phyloP scores from a whole-genome alignment of 208 protist genomes.

The Phytomonas francai region DNA sequence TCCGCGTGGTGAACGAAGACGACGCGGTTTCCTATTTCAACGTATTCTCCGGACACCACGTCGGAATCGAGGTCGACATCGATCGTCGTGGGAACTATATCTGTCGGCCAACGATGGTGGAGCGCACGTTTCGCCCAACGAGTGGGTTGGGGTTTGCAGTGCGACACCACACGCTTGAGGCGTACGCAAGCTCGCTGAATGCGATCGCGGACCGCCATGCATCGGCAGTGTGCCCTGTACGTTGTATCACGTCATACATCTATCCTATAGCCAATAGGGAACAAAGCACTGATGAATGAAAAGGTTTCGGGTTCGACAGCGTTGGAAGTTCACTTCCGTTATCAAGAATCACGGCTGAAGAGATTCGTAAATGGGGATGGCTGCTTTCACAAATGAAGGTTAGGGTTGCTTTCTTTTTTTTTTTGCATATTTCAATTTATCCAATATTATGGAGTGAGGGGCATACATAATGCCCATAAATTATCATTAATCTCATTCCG shows the following conservation, averaged over 20 bases:
- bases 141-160: constrained; percentile 32
- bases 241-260: constrained; percentile 30
- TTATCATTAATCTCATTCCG: too few species aligned
- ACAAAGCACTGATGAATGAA: constrained; percentile 9
- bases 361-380: neutral
- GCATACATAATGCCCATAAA: too few species aligned
- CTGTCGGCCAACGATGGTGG: constrained; percentile 75
- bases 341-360: neutral
- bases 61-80: constrained; percentile 74
- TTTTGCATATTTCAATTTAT: constrained; percentile 7
- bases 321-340: neutral
- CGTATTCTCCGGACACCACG: constrained; percentile 50
- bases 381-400: too few species aligned
- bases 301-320: neutral
- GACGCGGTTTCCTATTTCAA: constrained; percentile 65
- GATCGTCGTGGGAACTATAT: constrained; percentile 73
- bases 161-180: constrained; percentile 38
- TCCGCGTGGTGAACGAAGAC: constrained; percentile 83
- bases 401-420: neutral
- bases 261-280: constrained; percentile 11
- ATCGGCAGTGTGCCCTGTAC: constrained; percentile 19
- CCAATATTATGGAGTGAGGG: too few species aligned
- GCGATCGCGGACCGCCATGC: constrained; percentile 36
- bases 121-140: constrained; percentile 56
- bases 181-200: constrained; percentile 64